Base-by-base conservation (phyloP, 2,329 filamentous ascomycete species). In the Ascochyta rabiei region DNA sequence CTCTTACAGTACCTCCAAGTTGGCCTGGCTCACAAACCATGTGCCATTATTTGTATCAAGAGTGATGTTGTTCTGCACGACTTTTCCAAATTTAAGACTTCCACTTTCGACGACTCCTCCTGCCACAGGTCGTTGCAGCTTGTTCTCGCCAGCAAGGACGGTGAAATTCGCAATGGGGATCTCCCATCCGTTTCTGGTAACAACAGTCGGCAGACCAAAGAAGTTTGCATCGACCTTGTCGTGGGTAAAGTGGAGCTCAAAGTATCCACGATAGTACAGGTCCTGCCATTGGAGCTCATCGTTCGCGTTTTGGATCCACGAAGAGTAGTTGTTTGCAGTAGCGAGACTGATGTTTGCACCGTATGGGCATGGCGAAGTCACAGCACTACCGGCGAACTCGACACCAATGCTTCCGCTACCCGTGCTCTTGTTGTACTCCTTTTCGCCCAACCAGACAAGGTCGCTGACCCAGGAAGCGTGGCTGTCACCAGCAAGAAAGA, bases 201-300 rank as follows among this genome's bases (percentile, higher is more conserved):
- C 76, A 5, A 89, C 78, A 1, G 82, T 86, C 0, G 87, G 86
- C 66, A 82, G 66, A 35, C 86, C 88, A 62, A 86, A 91, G 75
- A 82, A 91, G 12, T 79, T 78, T 0, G 88, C 88, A n/a, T 82
- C 77, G 2, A 89, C 79, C 39, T 81, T 76, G 10, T 86, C 78
- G 19, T 61, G 60, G 6, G 60, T 64, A 49, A 89, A 77, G 42
- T 82, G 80, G 35, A 91, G 76, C 66, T 88, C 82, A 62, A 86
- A 90, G 75, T 91, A 91, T 1, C 89, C 89, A 16, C 88, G 81
- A 72, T 90, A 91, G 71, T 89, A 91, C 7, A 86, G 72, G 53
- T 91, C 88, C 62, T 87, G 84, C 89, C 88, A 91, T 66, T 89
- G 86, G 41, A 91, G 77, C 70, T 89, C 86, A 0, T 78, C 75